Percentiles rank a stretch among this genome's conserved stretches.
Evolutionary conservation across 2,329 filamentous ascomycete species (phyloP).

Genomic region (Teratosphaeriaceae sp.): DNA sequence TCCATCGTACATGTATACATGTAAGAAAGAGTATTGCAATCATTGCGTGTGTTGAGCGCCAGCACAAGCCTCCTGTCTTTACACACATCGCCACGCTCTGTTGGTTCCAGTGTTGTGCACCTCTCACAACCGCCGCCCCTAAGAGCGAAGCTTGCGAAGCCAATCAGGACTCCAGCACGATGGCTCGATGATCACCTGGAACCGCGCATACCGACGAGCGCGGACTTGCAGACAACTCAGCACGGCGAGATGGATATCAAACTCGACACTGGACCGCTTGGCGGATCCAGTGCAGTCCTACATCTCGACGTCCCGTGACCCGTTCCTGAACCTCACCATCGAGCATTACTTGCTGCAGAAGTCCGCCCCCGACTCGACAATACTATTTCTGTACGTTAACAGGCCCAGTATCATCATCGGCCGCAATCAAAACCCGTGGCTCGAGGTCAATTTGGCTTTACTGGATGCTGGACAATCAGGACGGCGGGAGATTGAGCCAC

Average conservation of each 20-base stretch:
- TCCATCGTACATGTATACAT: no score
- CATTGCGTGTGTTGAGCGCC: no score
- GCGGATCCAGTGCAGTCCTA: conserved; percentile 37
- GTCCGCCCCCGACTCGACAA: conserved; percentile 61
- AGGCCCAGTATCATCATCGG: conserved; percentile 83
- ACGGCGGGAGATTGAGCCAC: conserved; percentile 27
- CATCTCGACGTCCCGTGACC: conserved; percentile 54
- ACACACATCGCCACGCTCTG: no score
- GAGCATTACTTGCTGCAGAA: conserved; percentile 83
- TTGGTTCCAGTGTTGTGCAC: no score
- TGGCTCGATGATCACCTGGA: conserved; percentile 24
- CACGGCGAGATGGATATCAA: conserved; percentile 19
- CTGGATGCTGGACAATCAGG: conserved; percentile 41
- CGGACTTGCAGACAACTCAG: conserved; percentile 7
- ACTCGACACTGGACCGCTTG: conserved; percentile 16
- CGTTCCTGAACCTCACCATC: conserved; percentile 86
- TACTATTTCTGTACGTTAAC: conserved; percentile 88
- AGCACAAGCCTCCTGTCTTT: no score
- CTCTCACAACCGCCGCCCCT: background rate
- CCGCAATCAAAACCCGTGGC: conserved; percentile 96
- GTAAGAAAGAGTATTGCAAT: no score
- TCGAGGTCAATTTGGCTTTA: conserved; percentile 70
- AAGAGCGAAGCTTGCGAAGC: conserved; percentile 1
- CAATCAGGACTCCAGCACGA: conserved; percentile 9
- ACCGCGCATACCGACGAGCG: conserved; percentile 18